A percentile compares a stretch with the other conserved stretches of the same genome.
These are phyloP conservation scores for Sungouiella blattae DNA, from an alignment of 805 yeast genomes.

Conservation along the genomic window DNA sequence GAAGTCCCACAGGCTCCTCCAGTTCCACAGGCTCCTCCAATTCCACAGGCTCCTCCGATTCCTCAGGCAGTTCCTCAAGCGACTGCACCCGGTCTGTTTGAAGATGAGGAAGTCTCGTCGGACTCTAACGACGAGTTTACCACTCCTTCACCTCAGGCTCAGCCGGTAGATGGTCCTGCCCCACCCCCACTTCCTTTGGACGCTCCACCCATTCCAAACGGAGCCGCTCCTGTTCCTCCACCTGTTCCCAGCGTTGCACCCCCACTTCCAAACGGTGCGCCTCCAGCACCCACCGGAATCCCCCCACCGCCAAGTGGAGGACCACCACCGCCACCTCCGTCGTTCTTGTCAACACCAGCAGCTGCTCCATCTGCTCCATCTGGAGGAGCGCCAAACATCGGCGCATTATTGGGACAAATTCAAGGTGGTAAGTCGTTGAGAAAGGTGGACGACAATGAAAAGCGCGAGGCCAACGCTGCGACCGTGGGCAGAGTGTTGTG, in stretches of 20 bases:
- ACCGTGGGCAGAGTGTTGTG: conserved; percentile 49
- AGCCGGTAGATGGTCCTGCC: conserved; percentile 1
- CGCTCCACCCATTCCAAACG: conserved; percentile 14
- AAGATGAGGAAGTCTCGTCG: neutral
- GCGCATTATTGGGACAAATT: conserved; percentile 57
- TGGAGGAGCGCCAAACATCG: conserved; percentile 29
- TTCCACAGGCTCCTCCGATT: neutral
- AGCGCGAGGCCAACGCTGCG: conserved; percentile 44
- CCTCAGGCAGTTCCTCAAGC: neutral
- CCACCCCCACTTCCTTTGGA: conserved; percentile 18
- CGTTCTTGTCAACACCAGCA: conserved; percentile 1
- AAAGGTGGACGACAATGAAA: conserved; percentile 48
- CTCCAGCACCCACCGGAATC: conserved; percentile 3
- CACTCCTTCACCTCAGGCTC: conserved; percentile 16
- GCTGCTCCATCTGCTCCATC: conserved; percentile 18
- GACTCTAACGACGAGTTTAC: conserved; percentile 14
- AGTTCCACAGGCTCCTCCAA: conserved; percentile 1
- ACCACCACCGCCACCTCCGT: conserved; percentile 7
- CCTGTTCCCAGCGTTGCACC: conserved; percentile 3
- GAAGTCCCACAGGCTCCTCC: conserved; percentile 1
- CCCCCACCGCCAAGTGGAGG: conserved; percentile 10
- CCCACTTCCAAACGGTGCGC: neutral
- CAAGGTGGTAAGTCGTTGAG: conserved; percentile 48
- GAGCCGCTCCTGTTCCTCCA: conserved; percentile 6
- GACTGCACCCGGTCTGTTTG: neutral